Conservation (phyloP, 163 green algal species). For the Scenedesmus sp. region DNA sequence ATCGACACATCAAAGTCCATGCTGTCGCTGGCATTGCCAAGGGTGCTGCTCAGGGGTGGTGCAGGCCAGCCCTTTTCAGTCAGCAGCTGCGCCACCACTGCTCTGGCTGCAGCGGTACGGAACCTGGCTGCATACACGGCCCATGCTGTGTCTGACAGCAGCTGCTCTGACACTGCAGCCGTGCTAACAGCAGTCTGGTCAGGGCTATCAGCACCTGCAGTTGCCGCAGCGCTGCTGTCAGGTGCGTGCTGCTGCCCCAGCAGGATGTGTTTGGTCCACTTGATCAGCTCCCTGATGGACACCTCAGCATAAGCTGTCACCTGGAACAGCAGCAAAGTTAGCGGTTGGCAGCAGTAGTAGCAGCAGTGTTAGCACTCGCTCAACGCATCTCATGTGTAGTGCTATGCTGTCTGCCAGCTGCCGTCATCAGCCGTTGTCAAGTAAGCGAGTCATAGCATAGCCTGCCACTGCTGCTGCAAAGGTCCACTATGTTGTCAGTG, state of each 20-base stretch:
- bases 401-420: too few species aligned
- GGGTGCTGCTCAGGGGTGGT: not conserved
- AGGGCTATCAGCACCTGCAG: not conserved
- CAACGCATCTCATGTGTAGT: too few species aligned
- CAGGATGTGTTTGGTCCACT: conserved; percentile 39
- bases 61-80: conserved; percentile 3
- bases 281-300: conserved; percentile 59
- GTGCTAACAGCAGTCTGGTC: not conserved
- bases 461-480: too few species aligned
- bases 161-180: not conserved
- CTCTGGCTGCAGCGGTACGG: not conserved
- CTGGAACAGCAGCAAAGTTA: not conserved
- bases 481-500: too few species aligned
- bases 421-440: too few species aligned
- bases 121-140: conserved; percentile 52
- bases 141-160: conserved; percentile 48
- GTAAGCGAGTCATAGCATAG: too few species aligned
- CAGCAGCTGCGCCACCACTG: conserved; percentile 2
- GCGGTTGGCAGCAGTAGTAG: too few species aligned
- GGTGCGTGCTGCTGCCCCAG: not conserved
- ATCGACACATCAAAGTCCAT: not conserved
- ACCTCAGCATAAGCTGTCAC: conserved; percentile 25
- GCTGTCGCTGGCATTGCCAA: not conserved
- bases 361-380: too few species aligned
- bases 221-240: not conserved